Percentiles rank a stretch among this genome's conserved stretches.
Conservation (phyloP, 257 asterid species). For the Solanum neorickii region DNA sequence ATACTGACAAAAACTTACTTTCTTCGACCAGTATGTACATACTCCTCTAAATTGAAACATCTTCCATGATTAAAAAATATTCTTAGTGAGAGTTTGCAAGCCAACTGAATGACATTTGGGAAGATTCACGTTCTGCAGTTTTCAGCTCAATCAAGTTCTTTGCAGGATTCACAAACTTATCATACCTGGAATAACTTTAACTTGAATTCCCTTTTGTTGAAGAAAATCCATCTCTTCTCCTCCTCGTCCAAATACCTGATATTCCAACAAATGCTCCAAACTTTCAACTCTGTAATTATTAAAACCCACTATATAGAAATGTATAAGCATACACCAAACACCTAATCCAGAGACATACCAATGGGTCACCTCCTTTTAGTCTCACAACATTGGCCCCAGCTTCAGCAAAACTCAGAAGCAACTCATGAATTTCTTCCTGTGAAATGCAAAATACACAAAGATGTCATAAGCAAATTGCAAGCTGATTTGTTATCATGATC, state of each 20-base stretch:
- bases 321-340: not conserved
- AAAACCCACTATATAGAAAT: not conserved
- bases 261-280: constrained; percentile 2
- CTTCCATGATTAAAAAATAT: not conserved
- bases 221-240: constrained; percentile 99
- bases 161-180: not conserved
- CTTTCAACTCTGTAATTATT: not conserved
- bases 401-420: constrained; percentile 93
- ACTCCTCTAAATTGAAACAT: not conserved
- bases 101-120: not conserved
- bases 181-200: constrained; percentile 87
- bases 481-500: not conserved
- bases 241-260: constrained; percentile 92
- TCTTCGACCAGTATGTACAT: not conserved
- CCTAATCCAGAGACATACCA: constrained; percentile 35
- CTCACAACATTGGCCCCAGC: constrained; percentile 95
- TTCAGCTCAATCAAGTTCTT: not conserved
- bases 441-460: not conserved
- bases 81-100: not conserved
- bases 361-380: constrained; percentile 97
- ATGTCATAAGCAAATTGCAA: not conserved
- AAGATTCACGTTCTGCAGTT: not conserved
- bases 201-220: constrained; percentile 73
- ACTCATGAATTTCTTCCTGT: constrained; percentile 94
- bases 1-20: not conserved